These are phyloP conservation scores for Senna siamea DNA, from an alignment of 306 rosid genomes.

Conservation along the genomic window DNA sequence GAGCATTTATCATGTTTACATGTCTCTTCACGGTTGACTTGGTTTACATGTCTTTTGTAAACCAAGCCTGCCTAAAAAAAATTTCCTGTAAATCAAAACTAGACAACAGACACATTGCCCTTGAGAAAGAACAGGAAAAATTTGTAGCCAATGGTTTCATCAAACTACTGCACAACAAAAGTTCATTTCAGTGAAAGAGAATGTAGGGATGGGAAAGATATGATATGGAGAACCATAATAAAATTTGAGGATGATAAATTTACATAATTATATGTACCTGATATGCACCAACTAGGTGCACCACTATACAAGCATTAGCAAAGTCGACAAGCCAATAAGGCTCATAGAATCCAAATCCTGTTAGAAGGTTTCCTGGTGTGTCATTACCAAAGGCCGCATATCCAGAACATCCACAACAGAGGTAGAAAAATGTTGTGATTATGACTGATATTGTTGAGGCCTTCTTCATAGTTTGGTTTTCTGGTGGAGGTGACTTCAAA, in stretches of 20 bases:
- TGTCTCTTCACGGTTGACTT: too few relatives aligned
- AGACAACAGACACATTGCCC: conserved; percentile 9
- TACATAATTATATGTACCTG: conserved; percentile 49
- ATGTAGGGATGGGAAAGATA: conserved; percentile 5
- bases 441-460: conserved; percentile 58
- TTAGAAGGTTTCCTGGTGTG: conserved; percentile 76
- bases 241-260: conserved; percentile 11
- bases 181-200: not conserved
- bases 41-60: not conserved
- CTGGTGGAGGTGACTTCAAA: conserved; percentile 84
- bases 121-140: conserved; percentile 1
- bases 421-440: conserved; percentile 66
- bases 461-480: conserved; percentile 62
- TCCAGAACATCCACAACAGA: conserved; percentile 70
- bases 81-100: not conserved
- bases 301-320: conserved; percentile 71
- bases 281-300: conserved; percentile 86
- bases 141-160: conserved; percentile 3
- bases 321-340: conserved; percentile 72
- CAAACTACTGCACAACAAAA: not conserved
- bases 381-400: conserved; percentile 81
- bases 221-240: not conserved
- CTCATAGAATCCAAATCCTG: conserved; percentile 57
- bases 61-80: too few relatives aligned
- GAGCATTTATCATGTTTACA: too few relatives aligned